A percentile compares a stretch with the other conserved stretches of the same genome.
These are phyloP conservation scores for Cutaneotrichosporon sp. DNA, from an alignment of 1,284 basidiomycete species.

Conservation along the genomic window DNA sequence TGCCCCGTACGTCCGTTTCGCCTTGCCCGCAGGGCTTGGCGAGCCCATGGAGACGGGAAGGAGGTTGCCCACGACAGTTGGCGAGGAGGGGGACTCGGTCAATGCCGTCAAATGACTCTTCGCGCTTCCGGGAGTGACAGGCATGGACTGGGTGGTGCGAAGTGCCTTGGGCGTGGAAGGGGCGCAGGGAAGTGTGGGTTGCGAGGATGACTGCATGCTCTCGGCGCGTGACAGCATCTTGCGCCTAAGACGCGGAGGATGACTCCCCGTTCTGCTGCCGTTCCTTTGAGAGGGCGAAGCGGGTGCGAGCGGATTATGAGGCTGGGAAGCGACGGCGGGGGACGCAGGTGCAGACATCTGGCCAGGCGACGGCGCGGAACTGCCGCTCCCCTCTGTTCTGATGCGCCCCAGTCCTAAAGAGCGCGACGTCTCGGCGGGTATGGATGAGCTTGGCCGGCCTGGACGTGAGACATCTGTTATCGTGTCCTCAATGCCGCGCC, in stretches of 20 bases:
- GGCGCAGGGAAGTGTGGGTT: neutral
- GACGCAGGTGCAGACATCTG: too few relatives aligned
- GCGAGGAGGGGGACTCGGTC: conserved; percentile 1
- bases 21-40: conserved; percentile 20
- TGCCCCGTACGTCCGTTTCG: conserved; percentile 34
- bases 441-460: too few relatives aligned
- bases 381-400: too few relatives aligned
- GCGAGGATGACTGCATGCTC: conserved; percentile 25
- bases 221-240: conserved; percentile 41
- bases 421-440: too few relatives aligned
- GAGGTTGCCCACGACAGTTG: conserved; percentile 5
- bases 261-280: neutral
- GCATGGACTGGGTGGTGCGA: conserved; percentile 10
- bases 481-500: too few relatives aligned
- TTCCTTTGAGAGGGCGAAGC: neutral
- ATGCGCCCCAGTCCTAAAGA: too few relatives aligned
- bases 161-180: conserved; percentile 9
- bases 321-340: too few relatives aligned
- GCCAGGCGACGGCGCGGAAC: too few relatives aligned
- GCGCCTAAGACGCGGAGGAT: conserved; percentile 5
- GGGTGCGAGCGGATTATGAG: neutral
- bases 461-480: too few relatives aligned
- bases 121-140: conserved; percentile 13
- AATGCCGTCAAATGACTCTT: neutral
- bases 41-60: conserved; percentile 2